Evolutionary conservation across 2,329 filamentous ascomycete genomes (phyloP).

Genomic region (Pestalotiopsis sp.): DNA sequence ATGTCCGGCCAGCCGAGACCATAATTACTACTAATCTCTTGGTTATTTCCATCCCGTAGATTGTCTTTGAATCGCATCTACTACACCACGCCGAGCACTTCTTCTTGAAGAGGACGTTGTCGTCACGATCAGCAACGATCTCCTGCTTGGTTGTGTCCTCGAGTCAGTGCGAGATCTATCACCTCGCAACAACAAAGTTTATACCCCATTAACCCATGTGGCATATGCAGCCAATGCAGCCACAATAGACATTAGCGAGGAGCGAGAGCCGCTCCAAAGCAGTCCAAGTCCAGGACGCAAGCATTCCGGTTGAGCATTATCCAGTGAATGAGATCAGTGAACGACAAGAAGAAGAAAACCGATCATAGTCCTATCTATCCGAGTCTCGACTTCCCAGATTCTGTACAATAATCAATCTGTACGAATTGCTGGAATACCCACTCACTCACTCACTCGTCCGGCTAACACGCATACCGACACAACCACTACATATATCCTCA

Average conservation of each 20-base stretch:
- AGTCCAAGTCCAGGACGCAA: neutral
- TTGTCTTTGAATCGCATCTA: neutral
- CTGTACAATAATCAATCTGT: too few relatives aligned
- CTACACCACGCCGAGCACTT: neutral
- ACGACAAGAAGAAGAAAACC: neutral
- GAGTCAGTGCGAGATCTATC: slow-evolving; percentile 5
- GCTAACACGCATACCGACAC: too few relatives aligned
- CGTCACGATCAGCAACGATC: slow-evolving; percentile 7
- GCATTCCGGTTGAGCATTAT: neutral
- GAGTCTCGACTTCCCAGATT: too few relatives aligned
- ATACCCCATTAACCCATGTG: slow-evolving; percentile 1
- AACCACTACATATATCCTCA: too few relatives aligned
- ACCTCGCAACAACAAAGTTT: neutral
- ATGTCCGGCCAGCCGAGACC: neutral
- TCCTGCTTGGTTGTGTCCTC: neutral
- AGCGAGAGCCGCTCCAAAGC: slow-evolving; percentile 1
- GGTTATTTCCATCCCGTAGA: neutral
- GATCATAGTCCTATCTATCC: neutral
- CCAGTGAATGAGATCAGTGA: neutral
- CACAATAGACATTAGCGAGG: slow-evolving; percentile 1
- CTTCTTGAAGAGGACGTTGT: neutral
- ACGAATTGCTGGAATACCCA: too few relatives aligned
- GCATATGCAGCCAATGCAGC: slow-evolving; percentile 5
- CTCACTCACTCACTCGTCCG: too few relatives aligned
- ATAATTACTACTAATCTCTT: neutral